Base-by-base conservation (phyloP, 2,329 filamentous ascomycete species). In the Fusarium newnesense region DNA sequence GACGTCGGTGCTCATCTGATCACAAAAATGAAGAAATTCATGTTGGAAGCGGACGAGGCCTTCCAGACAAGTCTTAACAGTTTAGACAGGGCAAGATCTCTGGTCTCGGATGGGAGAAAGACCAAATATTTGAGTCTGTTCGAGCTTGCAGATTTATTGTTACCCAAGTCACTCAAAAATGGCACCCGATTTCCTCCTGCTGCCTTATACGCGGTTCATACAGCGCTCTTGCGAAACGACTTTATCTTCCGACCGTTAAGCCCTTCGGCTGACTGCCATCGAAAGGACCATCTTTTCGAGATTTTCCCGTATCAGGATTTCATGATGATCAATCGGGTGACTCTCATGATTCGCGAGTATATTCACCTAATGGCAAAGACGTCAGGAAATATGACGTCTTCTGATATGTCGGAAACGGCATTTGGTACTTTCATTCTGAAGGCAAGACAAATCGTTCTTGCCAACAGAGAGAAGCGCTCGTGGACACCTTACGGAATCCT, bases 151-250 rank as follows among this genome's bases (percentile, higher is more conserved):
- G 81, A 85, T 24, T 75, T 81, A 26, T 73, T 89, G 26, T 80
- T 88, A 16, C 81, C 83, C 5, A 67, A 76, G 13, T 75, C 79
- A 15, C 75, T 82, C 43, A 84, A 82, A 65, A 67, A 72, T 3
- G 78, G 80, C 28, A 80, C 79, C 3, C 81, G 80, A 15, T 86
- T 87, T 60, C 81, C 86, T 2, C 72, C 85, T 2, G 76, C 85
- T 34, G 86, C 87, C 13, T 81, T 94, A 9, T 93, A 94, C 76
- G 93, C 93, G 8, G 89, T 95, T 11, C 91, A 94, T 73, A 88
- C 88, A 63, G 87, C 91, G 13, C 79, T 96, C 12, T 80, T 86
- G 30, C 84, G 86, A 44, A 87, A 91, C 67, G 89, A 91, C 13
- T 85, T 90, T 60, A 88, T 77, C 28, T 93, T 95, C 77, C 85